Base-by-base conservation (phyloP, 176 grass and related monocot genomes). In the Chloris gayana region DNA sequence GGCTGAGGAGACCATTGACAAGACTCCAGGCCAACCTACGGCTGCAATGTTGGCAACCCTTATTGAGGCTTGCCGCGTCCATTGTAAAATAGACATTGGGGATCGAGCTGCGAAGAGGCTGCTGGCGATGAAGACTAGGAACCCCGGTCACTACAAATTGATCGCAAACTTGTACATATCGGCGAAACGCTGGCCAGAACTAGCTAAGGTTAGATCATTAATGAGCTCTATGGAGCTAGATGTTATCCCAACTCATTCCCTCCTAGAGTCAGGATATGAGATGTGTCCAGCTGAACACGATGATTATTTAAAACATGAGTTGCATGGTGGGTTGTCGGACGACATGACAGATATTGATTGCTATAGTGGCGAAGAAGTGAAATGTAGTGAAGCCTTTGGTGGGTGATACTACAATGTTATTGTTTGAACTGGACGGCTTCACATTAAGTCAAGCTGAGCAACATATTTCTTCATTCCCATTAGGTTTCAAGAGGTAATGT, bases 21-120 rank as follows among this genome's bases (percentile, higher is more conserved):
- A 83, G 50, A 88, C 82, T 79, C 88, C 91, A 50, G 45, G 86
- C 38, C 85, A 61, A 15, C 85, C 91, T 47, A 94, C 88, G 56
- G 83, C 88, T 70, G 91, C 91, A 31, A 94, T 91, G 83, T 74
- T 87, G 84, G 91, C 91, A 39, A 87, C 88, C 39, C 72, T 94
- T 81, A 59, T 91, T 25, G 85, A 82, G 35, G 91, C 91, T 73
- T 91, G 85, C n/a, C 60, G 37, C 61, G 74, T 88, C 63, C 78
- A 94, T 83, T 70, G 85, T 39, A 80, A 84, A 75, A 78, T 2
- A 57, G 88, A 88, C 45, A 78, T 91, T 31, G 91, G 88, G 21
- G 75, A 88, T 78, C 73, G 67, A 79, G 72, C 83, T 47, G 91
- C 91, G 22, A 94, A 88, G 85, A 91, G 73, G 51, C 72, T 94